phyloP scores from a whole-genome alignment of 2,329 filamentous ascomycete genomes.

The Colletotrichum tofieldiae region DNA sequence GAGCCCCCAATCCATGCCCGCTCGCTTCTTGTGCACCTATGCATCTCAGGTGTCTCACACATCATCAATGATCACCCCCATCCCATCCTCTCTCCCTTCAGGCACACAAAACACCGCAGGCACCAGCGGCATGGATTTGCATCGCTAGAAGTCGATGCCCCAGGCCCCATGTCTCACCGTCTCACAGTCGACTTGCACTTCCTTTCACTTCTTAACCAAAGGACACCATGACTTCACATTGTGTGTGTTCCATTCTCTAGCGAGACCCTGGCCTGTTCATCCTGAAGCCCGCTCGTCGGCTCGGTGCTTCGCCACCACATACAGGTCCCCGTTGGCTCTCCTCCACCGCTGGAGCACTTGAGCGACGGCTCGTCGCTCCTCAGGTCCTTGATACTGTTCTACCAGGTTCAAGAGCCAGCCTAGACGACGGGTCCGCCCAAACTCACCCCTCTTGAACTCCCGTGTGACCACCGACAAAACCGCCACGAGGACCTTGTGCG shows the following conservation, averaged over 20 bases:
- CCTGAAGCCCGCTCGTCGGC: neutral
- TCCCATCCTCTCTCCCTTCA: neutral
- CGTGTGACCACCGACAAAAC: conserved; percentile 49
- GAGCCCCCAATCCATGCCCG: neutral
- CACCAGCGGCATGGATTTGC: neutral
- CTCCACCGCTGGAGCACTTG: conserved; percentile 47
- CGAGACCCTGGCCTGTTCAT: conserved; percentile 3
- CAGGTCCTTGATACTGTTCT: conserved; percentile 43
- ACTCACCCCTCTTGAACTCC: conserved; percentile 54
- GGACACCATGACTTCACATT: conserved; percentile 17
- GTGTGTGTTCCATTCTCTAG: conserved; percentile 26
- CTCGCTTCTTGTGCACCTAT: conserved; percentile 9
- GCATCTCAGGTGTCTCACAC: conserved; percentile 2
- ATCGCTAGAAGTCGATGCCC: conserved; percentile 7
- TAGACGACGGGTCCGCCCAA: conserved; percentile 52
- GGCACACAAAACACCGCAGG: conserved; percentile 3
- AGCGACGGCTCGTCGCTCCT: conserved; percentile 34
- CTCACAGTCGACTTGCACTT: conserved; percentile 15
- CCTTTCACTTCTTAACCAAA: conserved; percentile 11
- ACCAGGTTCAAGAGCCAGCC: conserved; percentile 51
- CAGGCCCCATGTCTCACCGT: conserved; percentile 27
- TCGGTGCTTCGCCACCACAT: neutral
- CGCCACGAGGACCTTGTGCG: conserved; percentile 46
- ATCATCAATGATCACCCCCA: neutral
- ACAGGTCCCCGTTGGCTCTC: conserved; percentile 8